Conservation (phyloP, 805 yeast genomes). For the Saturnispora quitensis region DNA sequence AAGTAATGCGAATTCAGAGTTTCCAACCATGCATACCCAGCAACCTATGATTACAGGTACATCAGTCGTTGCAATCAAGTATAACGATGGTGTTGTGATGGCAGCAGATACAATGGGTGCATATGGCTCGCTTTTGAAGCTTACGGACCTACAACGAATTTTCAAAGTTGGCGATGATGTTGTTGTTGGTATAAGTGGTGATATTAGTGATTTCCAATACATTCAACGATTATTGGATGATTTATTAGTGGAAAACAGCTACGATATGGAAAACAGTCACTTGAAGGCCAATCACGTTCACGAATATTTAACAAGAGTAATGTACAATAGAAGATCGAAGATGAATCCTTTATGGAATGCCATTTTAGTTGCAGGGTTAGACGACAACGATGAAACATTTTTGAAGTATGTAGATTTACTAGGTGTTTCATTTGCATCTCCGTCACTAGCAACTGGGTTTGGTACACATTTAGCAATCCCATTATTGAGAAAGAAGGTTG, state of each 20-base stretch:
- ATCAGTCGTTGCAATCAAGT: conserved; percentile 86
- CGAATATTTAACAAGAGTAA: conserved; percentile 73
- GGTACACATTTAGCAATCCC: conserved; percentile 95
- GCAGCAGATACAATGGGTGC: conserved; percentile 95
- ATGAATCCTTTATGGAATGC: conserved; percentile 98
- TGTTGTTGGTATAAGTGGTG: conserved; percentile 91
- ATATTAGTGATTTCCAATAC: conserved; percentile 86
- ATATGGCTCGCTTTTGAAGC: conserved; percentile 86
- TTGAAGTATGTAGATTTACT: conserved; percentile 81
- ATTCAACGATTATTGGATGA: conserved; percentile 67
- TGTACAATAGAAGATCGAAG: conserved; percentile 82
- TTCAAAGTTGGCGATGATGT: conserved; percentile 77
- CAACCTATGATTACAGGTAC: conserved; percentile 96
- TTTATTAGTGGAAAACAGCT: conserved; percentile 66
- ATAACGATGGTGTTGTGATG: conserved; percentile 78
- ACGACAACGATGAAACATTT: conserved; percentile 60
- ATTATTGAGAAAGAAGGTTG: conserved; percentile 74
- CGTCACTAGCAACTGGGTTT: conserved; percentile 90
- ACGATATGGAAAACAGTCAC: conserved; percentile 58
- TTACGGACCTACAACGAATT: conserved; percentile 77
- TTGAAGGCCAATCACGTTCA: conserved; percentile 83
- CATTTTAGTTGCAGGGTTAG: conserved; percentile 80
- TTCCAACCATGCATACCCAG: conserved; percentile 81
- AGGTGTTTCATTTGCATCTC: conserved; percentile 85
- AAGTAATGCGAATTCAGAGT: conserved; percentile 19